Base-by-base conservation (phyloP, 2,329 filamentous ascomycete species). In the Gremmenia infestans region DNA sequence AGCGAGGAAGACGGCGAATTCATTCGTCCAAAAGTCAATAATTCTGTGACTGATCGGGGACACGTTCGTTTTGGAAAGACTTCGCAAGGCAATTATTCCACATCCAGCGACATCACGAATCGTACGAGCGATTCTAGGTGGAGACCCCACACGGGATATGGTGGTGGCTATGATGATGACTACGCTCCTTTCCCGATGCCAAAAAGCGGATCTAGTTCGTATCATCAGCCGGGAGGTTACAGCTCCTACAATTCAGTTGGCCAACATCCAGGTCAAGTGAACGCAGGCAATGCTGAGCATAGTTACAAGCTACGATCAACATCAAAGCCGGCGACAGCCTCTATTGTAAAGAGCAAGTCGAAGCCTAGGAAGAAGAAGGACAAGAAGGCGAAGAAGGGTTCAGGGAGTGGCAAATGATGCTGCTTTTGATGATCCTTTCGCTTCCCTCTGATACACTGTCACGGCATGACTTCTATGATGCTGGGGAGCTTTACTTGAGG, bases 1-100 rank as follows among this genome's bases (percentile, higher is more conserved):
- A 64, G 61, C 39, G 67, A 67, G 52, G 64, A 67, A 25, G 63
- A 64, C 17, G 56, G 54, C 1, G 56, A 63, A 23, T 71, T 70
- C 47, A 65, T 70, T 50, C 63, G 63, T 36, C 60, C 67, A 5
- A 67, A 63, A 36, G 53, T 68, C 39, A 58, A 56, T 17, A 53
- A 35, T 22, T 25, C 56, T 19, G 23, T 56, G 40, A 25, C 28
- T n/a, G 40, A 48, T 49, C 50, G 23, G 25, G 59, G 58, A 17
- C 53, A 62, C 25, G 65, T 67, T 45, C 55, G 46, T 6, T 63
- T 65, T 52, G 57, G n/a, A 5, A 47, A 51, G 22, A 23, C 50
- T n/a, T 22, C 37, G 14, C 28, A 22, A 17, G 32, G 39, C 23
- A 19, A 22, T 9, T 35, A n/a, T 36, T 40, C 15, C n/a, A 43